Percentiles rank a stretch among this genome's conserved stretches.
phyloP scores from a whole-genome alignment of 306 rosid species.

The Quercus ilex region DNA sequence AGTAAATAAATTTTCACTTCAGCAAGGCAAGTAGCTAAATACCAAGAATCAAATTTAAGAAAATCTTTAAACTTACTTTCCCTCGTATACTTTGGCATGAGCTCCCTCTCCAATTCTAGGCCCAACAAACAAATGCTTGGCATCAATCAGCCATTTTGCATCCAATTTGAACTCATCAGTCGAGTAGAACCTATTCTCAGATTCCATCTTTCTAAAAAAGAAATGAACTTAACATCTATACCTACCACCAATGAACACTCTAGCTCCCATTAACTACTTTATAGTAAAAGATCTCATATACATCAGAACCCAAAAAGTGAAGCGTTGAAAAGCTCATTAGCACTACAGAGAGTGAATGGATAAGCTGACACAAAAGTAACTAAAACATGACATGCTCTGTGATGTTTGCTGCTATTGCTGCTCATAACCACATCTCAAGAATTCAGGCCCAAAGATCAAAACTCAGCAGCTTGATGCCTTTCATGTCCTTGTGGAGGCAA shows the following conservation, averaged over 20 bases:
- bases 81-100: slow-evolving; percentile 95
- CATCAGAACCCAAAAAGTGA: slow-evolving; percentile 27
- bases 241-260: slow-evolving; percentile 25
- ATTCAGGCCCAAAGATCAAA: slow-evolving; percentile 51
- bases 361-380: slow-evolving; percentile 51
- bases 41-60: slow-evolving; percentile 7
- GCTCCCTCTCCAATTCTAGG: slow-evolving; percentile 95
- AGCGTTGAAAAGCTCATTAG: slow-evolving; percentile 27
- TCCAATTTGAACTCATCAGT: slow-evolving; percentile 82
- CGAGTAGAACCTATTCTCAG: slow-evolving; percentile 70
- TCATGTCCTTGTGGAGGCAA: slow-evolving; percentile 53
- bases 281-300: slow-evolving; percentile 16
- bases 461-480: slow-evolving; percentile 46
- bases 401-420: slow-evolving; percentile 37
- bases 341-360: slow-evolving; percentile 35
- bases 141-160: slow-evolving; percentile 80
- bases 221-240: slow-evolving; percentile 23
- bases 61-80: slow-evolving; percentile 59
- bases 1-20: slow-evolving; percentile 12
- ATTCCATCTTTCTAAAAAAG: slow-evolving; percentile 57
- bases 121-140: slow-evolving; percentile 75
- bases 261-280: slow-evolving; percentile 5
- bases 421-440: slow-evolving; percentile 65
- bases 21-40: background rate
- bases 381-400: slow-evolving; percentile 51